Percentiles rank a stretch among this genome's conserved stretches.
phyloP scores from a whole-genome alignment of 176 grass and related monocot genomes.

The Aechmea fasciata region DNA sequence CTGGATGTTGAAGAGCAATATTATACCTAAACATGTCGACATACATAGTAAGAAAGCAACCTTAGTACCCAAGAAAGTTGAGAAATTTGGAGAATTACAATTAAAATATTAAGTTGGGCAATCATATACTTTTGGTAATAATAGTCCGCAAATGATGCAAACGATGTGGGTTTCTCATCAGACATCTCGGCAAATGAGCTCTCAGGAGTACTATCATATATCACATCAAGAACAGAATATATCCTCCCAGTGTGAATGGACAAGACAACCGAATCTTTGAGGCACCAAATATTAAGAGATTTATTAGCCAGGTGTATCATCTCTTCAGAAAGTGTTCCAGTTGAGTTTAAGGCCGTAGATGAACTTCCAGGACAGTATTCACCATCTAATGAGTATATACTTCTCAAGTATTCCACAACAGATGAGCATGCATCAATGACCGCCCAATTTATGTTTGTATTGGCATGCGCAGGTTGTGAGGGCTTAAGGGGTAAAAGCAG shows the following conservation, averaged over 20 bases:
- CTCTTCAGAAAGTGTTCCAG: background rate
- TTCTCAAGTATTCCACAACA: constrained; percentile 1
- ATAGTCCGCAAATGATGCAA: constrained; percentile 30
- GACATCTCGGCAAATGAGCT: background rate
- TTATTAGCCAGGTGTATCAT: constrained; percentile 7
- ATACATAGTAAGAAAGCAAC: background rate
- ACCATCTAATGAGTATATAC: background rate
- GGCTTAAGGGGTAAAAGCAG: constrained; percentile 6
- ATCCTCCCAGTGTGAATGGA: constrained; percentile 15
- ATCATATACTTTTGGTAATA: constrained; percentile 44
- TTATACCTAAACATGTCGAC: background rate
- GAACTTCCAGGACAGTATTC: background rate
- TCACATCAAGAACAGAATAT: constrained; percentile 16
- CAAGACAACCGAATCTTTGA: constrained; percentile 10
- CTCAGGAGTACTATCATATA: background rate
- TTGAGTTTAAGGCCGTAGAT: background rate
- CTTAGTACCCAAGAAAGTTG: constrained; percentile 6
- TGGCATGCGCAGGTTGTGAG: background rate
- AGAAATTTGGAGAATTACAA: constrained; percentile 2
- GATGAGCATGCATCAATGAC: constrained; percentile 2
- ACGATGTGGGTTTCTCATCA: background rate
- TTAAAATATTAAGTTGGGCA: background rate
- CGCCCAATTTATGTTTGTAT: background rate
- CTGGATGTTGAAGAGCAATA: constrained; percentile 2
- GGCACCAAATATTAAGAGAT: background rate